Evolutionary conservation across 768 basidiomycete genomes (phyloP), one percentile per base, ranked within the genome.

Genomic region (Pulveroboletus sp.): DNA sequence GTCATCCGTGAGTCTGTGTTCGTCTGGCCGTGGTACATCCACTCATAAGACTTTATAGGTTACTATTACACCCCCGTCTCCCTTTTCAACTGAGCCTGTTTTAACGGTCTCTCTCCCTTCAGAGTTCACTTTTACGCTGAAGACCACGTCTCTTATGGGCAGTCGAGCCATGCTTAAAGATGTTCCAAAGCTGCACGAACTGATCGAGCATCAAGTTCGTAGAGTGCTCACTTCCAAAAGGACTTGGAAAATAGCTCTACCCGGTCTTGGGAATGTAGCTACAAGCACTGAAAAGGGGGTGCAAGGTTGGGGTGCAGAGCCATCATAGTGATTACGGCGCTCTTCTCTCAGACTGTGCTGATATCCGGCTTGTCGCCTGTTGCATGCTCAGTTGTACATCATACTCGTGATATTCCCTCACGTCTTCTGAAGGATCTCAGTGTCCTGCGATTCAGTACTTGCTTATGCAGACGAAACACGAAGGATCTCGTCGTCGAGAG

Each of bases 121-220:
- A 2, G 84, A 90, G 60, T 96, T 99, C 61, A 82, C 82, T 14
- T 82, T 99, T 17, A 83, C 88, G 58, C 75, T 99, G 38, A 82
- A 85, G 43, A 93, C 91, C 10, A 91, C 85, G 7, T 97, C 93
- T 26, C 78, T 97, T 5, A 85, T 98, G 74, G 96, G 96, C 17
- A 93, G 90, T 57, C 83, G 95, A 39, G 94, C 96, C n/a, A 96
- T 97, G 70, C 77, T 99, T 1, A 93, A 92, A 52, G 93, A 99
- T 62, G 89, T 99, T 1, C 95, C 96, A 24, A 99, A 99, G 68
- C 74, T 98, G 14, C 94, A 98, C 58, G 94, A 99, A 65, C 76
- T 99, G 44, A 91, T 99, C 44, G 80, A 89, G 55, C 80, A 86
- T 56, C 89, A 95, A 67, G 79, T 96, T 0, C 77, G 89, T 36